Evolutionary conservation across 306 rosid genomes (phyloP).

Genomic region (Albizia julibrissin): DNA sequence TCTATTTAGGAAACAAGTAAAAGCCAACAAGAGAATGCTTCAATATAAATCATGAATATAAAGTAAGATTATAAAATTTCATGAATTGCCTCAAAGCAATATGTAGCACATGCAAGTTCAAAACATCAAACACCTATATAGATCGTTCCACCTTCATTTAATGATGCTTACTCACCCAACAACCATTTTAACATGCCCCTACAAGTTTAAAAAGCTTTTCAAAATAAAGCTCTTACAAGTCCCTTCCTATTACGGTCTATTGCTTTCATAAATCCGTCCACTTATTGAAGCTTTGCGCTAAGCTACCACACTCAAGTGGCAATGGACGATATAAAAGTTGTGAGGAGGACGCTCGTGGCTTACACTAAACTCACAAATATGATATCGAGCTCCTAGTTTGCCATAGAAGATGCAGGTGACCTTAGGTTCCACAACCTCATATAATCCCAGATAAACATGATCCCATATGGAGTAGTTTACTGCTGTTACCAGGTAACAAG

Average conservation of each 20-base stretch:
- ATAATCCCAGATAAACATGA: neutral
- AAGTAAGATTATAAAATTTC: neutral
- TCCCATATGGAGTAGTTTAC: neutral
- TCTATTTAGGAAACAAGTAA: neutral
- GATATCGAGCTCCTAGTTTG: neutral
- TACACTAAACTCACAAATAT: neutral
- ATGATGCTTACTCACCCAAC: neutral
- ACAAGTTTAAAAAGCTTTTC: neutral
- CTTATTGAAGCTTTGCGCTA: neutral
- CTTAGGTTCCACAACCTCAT: slow-evolving; percentile 3
- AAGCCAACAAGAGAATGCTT: neutral
- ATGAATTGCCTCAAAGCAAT: neutral
- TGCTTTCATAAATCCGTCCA: neutral
- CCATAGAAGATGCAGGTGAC: neutral
- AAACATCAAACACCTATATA: neutral
- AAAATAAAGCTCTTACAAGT: neutral
- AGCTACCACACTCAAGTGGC: neutral
- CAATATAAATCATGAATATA: neutral
- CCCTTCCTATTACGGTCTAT: neutral
- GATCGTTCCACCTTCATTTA: neutral
- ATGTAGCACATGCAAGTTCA: neutral
- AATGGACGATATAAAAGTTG: neutral
- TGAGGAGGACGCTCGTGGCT: neutral
- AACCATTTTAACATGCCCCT: neutral
- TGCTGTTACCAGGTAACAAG: neutral